Evolutionary conservation across 495 filamentous ascomycete species (phyloP).

Genomic region (Astrothelium subdiscretum): DNA sequence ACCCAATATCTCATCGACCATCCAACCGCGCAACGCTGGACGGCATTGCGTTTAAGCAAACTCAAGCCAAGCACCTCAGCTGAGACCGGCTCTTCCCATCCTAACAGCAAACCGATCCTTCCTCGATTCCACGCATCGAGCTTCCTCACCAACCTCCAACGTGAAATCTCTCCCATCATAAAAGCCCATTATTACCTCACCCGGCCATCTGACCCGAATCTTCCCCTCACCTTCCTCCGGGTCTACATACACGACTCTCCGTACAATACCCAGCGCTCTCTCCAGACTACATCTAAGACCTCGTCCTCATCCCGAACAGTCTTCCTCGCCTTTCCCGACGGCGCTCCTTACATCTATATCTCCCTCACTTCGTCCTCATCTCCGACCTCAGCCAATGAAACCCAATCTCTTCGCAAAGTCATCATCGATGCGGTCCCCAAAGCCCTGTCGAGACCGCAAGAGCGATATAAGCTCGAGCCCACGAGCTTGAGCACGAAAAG

Average conservation of each 20-base stretch:
- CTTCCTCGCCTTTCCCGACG: constrained; percentile 69
- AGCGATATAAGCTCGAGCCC: constrained; percentile 51
- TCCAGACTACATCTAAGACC: constrained; percentile 27
- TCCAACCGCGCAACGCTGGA: constrained; percentile 61
- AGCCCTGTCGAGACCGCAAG: constrained; percentile 58
- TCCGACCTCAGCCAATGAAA: constrained; percentile 38
- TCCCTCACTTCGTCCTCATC: constrained; percentile 41
- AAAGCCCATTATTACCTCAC: constrained; percentile 72
- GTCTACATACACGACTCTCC: constrained; percentile 64
- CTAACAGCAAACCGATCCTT: constrained; percentile 20
- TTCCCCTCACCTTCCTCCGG: constrained; percentile 59
- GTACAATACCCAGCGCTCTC: constrained; percentile 43
- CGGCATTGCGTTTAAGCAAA: constrained; percentile 48
- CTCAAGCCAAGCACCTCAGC: constrained; percentile 18
- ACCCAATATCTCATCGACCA: constrained; percentile 69
- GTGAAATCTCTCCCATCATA: constrained; percentile 57
- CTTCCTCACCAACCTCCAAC: constrained; percentile 62
- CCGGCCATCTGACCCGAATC: constrained; percentile 36
- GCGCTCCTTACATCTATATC: constrained; percentile 61
- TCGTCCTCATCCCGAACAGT: constrained; percentile 45
- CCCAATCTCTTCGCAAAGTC: constrained; percentile 52
- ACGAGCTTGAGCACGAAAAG: constrained; percentile 59
- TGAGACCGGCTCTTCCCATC: constrained; percentile 29
- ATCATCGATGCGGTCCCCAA: constrained; percentile 66
- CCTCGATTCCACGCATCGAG: constrained; percentile 66